Base-by-base conservation (phyloP, 1,139 yeast species). In the Debaryomyces robertsiae region DNA sequence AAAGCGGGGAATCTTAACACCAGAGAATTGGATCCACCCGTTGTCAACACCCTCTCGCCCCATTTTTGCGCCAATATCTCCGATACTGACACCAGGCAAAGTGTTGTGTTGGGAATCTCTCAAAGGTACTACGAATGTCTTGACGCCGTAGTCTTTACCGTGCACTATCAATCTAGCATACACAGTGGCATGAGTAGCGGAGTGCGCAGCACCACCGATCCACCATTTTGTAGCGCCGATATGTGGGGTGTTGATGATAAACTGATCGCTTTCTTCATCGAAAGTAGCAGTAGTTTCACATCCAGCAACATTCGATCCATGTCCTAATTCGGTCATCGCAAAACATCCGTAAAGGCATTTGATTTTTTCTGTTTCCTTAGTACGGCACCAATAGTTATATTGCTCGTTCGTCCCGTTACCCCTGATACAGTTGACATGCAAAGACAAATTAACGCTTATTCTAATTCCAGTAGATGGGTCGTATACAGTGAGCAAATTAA, bases 381-480 rank as follows among this genome's bases (percentile, higher is more conserved):
- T 52, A 47, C 62, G 52, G 43, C 67, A 58, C 77, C 77, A 71
- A 60, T 62, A 71, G 37, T 61, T 54, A 46, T 63, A 61, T 53
- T 71, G 77, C 28, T 61, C 67, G 25, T 48, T 43, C 37, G 93
- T 82, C 48, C 93, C 94, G 46, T 83, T 81, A 39, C 93, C 91
- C 52, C 77, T 79, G 45, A 85, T 66, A 48, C 90, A 82, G 49
- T 79, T 78, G 50, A 83, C 70, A 58, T 84, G 85, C 43, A 85
- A 71, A 4, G 89, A 90, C 55, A 81, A 71, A 63, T 85, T 87
- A 41, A 85, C 85, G 38, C 86, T 59, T 48, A 75, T 55, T 55
- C 75, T 56, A 46, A 66, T 71, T 40, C 64, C 86, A 32, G 81
- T 61, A 45, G 89, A 74, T 15, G 93, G 87, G 46, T 81, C 76